These are phyloP conservation scores for Stephania yunnanensis DNA, from an alignment of 164 flowering plant genomes.

Conservation along the genomic window DNA sequence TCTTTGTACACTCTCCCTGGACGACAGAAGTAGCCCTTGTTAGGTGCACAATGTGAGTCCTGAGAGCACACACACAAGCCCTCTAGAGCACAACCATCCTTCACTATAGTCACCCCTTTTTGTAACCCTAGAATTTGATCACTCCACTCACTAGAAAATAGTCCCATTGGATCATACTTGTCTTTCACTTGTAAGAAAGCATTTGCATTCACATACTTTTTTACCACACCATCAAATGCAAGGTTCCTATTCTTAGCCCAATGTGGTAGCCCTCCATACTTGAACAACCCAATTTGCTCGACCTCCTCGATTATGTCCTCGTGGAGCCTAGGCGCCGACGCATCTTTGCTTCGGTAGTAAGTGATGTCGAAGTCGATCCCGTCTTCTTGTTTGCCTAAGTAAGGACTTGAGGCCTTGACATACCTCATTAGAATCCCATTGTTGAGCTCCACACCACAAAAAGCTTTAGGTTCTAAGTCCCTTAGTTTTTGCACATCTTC, in stretches of 20 bases:
- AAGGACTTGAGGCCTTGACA: slow-evolving; percentile 55
- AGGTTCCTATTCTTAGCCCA: slow-evolving; percentile 83
- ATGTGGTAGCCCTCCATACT: slow-evolving; percentile 62
- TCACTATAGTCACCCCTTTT: slow-evolving; percentile 28
- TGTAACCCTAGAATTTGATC: slow-evolving; percentile 65
- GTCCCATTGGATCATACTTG: slow-evolving; percentile 48
- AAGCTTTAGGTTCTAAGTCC: slow-evolving; percentile 35
- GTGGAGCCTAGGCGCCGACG: slow-evolving; percentile 44
- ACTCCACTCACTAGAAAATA: slow-evolving; percentile 76
- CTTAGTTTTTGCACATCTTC: slow-evolving; percentile 51
- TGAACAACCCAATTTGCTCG: slow-evolving; percentile 64
- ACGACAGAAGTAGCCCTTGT: slow-evolving; percentile 51
- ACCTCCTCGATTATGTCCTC: slow-evolving; percentile 65
- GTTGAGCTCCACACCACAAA: slow-evolving; percentile 62
- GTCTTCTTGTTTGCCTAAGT: slow-evolving; percentile 67
- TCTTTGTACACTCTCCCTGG: slow-evolving; percentile 52
- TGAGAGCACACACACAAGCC: slow-evolving; percentile 70
- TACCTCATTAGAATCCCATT: slow-evolving; percentile 77
- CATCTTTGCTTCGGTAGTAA: slow-evolving; percentile 54
- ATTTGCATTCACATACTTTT: slow-evolving; percentile 32
- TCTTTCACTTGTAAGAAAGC: slow-evolving; percentile 53
- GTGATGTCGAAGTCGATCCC: slow-evolving; percentile 65
- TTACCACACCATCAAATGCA: slow-evolving; percentile 49
- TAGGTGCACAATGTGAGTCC: slow-evolving; percentile 65
- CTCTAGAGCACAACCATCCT: slow-evolving; percentile 72